A percentile compares a stretch with the other conserved stretches of the same genome.
Evolutionary conservation across 2,329 filamentous ascomycete species (phyloP).

Genomic region (Gaeumannomyces sp.): DNA sequence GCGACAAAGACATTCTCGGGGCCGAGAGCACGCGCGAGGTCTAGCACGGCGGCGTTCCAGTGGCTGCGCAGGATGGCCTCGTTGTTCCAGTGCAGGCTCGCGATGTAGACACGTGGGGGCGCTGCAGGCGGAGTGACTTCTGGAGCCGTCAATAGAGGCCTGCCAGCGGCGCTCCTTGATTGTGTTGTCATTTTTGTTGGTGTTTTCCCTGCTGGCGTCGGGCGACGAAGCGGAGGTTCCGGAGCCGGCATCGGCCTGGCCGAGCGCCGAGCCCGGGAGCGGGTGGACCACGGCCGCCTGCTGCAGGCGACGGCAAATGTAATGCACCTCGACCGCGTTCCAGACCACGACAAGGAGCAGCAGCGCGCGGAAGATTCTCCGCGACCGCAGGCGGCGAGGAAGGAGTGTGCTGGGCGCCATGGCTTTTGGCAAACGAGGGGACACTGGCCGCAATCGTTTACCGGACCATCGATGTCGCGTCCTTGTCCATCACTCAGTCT

Average conservation of each 20-base stretch:
- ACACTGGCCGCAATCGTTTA: not conserved
- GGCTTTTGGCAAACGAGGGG: not conserved
- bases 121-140: slow-evolving; percentile 5
- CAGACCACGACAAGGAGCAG: slow-evolving; percentile 7
- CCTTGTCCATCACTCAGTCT: not conserved
- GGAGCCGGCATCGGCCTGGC: not conserved
- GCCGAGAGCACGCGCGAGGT: slow-evolving; percentile 51
- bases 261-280: not conserved
- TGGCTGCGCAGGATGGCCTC: slow-evolving; percentile 50
- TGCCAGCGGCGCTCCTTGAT: slow-evolving; percentile 8
- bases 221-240: not conserved
- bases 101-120: slow-evolving; percentile 48
- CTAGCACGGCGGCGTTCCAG: slow-evolving; percentile 54
- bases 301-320: slow-evolving; percentile 7
- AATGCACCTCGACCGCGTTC: slow-evolving; percentile 9
- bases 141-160: not conserved
- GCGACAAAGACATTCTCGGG: slow-evolving; percentile 58
- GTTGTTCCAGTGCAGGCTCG: slow-evolving; percentile 62
- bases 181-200: not conserved
- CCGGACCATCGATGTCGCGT: not conserved
- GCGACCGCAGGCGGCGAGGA: slow-evolving; percentile 2
- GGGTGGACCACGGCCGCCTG: not conserved
- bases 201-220: not conserved
- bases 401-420: slow-evolving; percentile 7
- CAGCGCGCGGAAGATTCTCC: slow-evolving; percentile 3